Evolutionary conservation across 1,284 basidiomycete species (phyloP).

Genomic region (Boletus austroedulis): DNA sequence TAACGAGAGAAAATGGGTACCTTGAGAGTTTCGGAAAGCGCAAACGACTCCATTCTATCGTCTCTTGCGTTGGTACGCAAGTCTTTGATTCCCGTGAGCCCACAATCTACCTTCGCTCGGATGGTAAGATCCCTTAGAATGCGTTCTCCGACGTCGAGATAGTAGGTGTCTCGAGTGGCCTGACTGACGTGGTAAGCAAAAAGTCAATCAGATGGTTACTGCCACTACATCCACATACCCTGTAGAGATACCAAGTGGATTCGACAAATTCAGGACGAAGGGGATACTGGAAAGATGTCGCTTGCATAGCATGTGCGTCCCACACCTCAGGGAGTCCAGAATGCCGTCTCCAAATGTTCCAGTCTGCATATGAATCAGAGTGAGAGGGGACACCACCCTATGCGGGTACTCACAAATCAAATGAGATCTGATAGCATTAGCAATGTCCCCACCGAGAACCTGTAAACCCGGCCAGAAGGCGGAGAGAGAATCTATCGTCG

Average conservation of each 20-base stretch:
- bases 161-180: conserved; percentile 90
- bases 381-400: neutral
- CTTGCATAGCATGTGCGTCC: conserved; percentile 69
- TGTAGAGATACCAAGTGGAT: conserved; percentile 91
- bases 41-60: conserved; percentile 93
- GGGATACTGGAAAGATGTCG: conserved; percentile 81
- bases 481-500: conserved; percentile 78
- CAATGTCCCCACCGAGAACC: conserved; percentile 85
- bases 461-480: conserved; percentile 90
- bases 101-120: conserved; percentile 80
- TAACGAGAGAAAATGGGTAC: conserved; percentile 37
- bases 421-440: conserved; percentile 85
- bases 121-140: conserved; percentile 73
- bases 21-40: conserved; percentile 87
- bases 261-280: conserved; percentile 90
- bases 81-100: conserved; percentile 78
- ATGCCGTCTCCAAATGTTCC: conserved; percentile 85
- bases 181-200: conserved; percentile 35
- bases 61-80: conserved; percentile 77
- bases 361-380: conserved; percentile 50
- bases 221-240: conserved; percentile 58
- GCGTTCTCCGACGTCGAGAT: conserved; percentile 86
- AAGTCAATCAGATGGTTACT: neutral
- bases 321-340: conserved; percentile 88
- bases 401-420: conserved; percentile 60